Evolutionary conservation across 1,284 basidiomycete species (phyloP).

Genomic region (Sanghuangporus weigelae): DNA sequence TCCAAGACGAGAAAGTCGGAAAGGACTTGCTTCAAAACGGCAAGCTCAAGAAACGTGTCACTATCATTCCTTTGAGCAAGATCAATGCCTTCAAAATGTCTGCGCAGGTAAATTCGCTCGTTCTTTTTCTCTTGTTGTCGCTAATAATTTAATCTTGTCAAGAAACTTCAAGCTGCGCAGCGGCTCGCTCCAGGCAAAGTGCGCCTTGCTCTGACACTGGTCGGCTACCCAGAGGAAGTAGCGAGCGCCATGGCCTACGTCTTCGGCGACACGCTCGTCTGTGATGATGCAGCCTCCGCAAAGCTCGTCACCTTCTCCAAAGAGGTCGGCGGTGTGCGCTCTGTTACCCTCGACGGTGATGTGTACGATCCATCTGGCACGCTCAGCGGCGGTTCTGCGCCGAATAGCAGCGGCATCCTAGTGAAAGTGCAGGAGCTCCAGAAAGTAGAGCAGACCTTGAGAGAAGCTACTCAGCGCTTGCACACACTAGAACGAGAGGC

Average conservation of each 20-base stretch:
- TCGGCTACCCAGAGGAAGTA: slow-evolving; percentile 85
- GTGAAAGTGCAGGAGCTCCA: slow-evolving; percentile 84
- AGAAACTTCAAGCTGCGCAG: slow-evolving; percentile 79
- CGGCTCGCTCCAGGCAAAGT: slow-evolving; percentile 81
- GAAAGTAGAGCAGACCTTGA: slow-evolving; percentile 50
- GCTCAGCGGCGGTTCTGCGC: slow-evolving; percentile 87
- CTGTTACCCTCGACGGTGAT: slow-evolving; percentile 93
- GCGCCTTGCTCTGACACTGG: slow-evolving; percentile 80
- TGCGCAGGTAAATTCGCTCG: slow-evolving; percentile 43
- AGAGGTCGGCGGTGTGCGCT: slow-evolving; percentile 67
- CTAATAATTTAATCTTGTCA: neutral
- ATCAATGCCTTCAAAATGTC: slow-evolving; percentile 72
- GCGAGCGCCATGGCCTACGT: slow-evolving; percentile 90
- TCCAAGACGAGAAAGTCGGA: slow-evolving; percentile 87
- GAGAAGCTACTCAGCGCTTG: slow-evolving; percentile 48
- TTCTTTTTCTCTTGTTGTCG: slow-evolving; percentile 2
- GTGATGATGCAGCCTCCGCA: slow-evolving; percentile 85
- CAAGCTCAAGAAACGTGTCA: slow-evolving; percentile 84
- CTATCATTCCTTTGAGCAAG: slow-evolving; percentile 92
- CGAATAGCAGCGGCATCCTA: slow-evolving; percentile 71
- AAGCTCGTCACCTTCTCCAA: slow-evolving; percentile 82
- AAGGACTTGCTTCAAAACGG: slow-evolving; percentile 83
- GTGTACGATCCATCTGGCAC: slow-evolving; percentile 96
- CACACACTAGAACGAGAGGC: slow-evolving; percentile 57
- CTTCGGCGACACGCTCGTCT: slow-evolving; percentile 92